Base-by-base conservation (phyloP, 2,329 filamentous ascomycete species). In the Dactylellina sp. region DNA sequence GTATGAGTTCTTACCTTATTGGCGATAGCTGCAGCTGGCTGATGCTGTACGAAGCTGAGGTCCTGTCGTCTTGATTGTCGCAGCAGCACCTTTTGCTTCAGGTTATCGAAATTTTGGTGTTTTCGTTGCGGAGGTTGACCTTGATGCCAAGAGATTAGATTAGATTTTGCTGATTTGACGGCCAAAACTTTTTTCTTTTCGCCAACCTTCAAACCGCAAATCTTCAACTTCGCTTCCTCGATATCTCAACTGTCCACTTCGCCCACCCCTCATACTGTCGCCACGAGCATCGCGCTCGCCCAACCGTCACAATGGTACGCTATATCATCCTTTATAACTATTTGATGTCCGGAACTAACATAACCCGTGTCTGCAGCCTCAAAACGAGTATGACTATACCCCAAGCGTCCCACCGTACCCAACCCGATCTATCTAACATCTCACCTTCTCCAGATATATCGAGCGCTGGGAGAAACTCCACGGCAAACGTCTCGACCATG, bases 381-480 rank as follows among this genome's bases (percentile, higher is more conserved):
- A 94, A 85, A 93, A 93, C 83, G 90, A 91, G 83, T 90, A 86
- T 39, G 63, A 7, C 32, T 32, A 42, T 35, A 53, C 44, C 53
- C 35, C 32, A 11, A 11, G 7, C 53, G n/a, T n/a, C n/a, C 42
- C 20, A n/a, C 2, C 16, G 0, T 35, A 46, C 20, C 18, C 49
- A 24, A 18, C 61, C 11, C n/a, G n/a, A n/a, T n/a, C n/a, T n/a
- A n/a, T n/a, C n/a, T n/a, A n/a, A 62, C 5, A 46, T 16, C 52
- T 59, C 53, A 56, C 42, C 47, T 39, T 57, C 12, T 37, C 55
- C 28, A 83, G 82, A 77, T 84, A 91, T 81, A 91, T 91, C 83
- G 92, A 95, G 82, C 86, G 91, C 82, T 93, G 88, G 85, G 85
- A 86, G 79, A 91, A 91, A 82, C 85, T 85, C 76, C 85, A 87